A percentile compares a stretch with the other conserved stretches of the same genome.
Conservation (phyloP, 345 rosid species). For the Gossypium rotundifolium region DNA sequence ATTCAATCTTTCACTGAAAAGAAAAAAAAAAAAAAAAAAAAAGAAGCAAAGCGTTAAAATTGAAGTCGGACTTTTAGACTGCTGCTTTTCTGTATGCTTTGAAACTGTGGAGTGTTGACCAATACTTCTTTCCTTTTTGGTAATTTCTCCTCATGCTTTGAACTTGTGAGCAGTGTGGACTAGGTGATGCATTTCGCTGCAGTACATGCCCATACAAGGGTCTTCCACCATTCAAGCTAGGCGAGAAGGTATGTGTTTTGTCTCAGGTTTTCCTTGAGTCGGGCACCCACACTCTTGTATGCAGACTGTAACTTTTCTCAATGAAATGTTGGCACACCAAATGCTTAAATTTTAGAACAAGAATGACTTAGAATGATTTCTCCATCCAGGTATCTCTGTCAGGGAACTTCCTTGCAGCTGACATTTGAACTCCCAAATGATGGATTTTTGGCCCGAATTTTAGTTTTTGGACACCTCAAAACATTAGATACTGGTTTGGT, state of each 20-base stretch:
- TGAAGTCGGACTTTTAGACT: neutral
- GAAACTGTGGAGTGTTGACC: neutral
- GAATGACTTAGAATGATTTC: neutral
- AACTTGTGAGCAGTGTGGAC: slow-evolving; percentile 57
- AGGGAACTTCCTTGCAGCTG: slow-evolving; percentile 71
- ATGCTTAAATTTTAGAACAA: neutral
- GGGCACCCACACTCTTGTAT: neutral
- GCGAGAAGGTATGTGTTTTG: slow-evolving; percentile 66
- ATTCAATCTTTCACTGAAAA: neutral
- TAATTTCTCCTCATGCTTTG: neutral
- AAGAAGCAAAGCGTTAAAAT: neutral
- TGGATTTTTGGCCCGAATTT: neutral
- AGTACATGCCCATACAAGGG: slow-evolving; percentile 94
- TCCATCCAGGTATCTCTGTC: slow-evolving; percentile 62
- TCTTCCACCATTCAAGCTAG: slow-evolving; percentile 77
- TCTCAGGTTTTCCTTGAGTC: neutral
- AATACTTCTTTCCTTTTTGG: neutral
- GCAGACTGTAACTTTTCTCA: no score
- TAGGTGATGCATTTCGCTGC: slow-evolving; percentile 97
- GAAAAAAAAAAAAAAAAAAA: neutral
- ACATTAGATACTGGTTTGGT: neutral
- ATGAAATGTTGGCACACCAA: neutral
- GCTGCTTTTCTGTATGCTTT: neutral
- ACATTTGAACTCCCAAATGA: slow-evolving; percentile 37
- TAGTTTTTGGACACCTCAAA: neutral